phyloP scores from a whole-genome alignment of 2,329 filamentous ascomycete genomes.

The Pezicula radicicola region DNA sequence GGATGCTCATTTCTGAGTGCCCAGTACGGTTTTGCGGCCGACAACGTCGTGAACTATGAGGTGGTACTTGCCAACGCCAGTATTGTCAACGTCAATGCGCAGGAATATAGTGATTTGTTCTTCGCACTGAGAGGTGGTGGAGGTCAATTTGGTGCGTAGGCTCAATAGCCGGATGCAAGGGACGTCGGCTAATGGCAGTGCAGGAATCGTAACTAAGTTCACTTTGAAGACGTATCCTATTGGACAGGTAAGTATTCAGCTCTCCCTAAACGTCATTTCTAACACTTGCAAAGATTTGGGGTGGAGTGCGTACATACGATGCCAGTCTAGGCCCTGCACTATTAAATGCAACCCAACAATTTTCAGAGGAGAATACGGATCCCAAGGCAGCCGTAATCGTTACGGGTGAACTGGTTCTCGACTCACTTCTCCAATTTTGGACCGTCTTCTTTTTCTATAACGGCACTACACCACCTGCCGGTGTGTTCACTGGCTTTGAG shows the following conservation, averaged over 20 bases:
- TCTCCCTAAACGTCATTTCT: not conserved
- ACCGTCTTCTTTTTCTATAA: constrained; percentile 34
- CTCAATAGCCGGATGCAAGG: constrained; percentile 20
- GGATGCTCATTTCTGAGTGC: constrained; percentile 20
- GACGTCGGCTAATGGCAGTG: constrained; percentile 14
- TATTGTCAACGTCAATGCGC: constrained; percentile 19
- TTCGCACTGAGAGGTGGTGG: constrained; percentile 23
- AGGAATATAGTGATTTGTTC: constrained; percentile 16
- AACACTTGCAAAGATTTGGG: constrained; percentile 29
- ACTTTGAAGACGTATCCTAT: constrained; percentile 29
- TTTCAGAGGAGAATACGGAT: constrained; percentile 21
- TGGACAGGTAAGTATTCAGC: constrained; percentile 17
- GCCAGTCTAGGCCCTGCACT: constrained; percentile 23
- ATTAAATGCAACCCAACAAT: constrained; percentile 31
- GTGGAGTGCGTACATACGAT: constrained; percentile 33
- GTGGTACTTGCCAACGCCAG: constrained; percentile 25
- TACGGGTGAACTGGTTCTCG: constrained; percentile 17
- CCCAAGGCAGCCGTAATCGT: constrained; percentile 29
- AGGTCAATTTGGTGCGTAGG: constrained; percentile 20
- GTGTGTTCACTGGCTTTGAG: constrained; percentile 19
- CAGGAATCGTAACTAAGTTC: constrained; percentile 33
- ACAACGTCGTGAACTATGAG: constrained; percentile 43
- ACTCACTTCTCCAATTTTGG: constrained; percentile 16
- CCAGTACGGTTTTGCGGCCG: constrained; percentile 44
- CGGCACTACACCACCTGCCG: constrained; percentile 27